Base-by-base conservation (phyloP, 2,329 filamentous ascomycete species). In the Nothophoma quercina region DNA sequence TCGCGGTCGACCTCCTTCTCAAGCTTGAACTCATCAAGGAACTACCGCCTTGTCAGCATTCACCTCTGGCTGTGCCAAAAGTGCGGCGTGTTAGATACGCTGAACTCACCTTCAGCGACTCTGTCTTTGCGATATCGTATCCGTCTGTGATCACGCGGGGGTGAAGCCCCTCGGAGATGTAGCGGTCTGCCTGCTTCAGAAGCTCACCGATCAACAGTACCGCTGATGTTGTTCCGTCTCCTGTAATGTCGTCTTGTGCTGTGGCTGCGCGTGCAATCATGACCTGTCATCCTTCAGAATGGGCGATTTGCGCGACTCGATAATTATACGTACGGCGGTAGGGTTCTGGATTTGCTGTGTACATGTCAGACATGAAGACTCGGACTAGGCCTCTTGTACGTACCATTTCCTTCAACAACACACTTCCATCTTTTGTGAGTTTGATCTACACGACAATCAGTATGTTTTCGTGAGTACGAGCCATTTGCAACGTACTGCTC, bases 361-460 rank as follows among this genome's bases (percentile, higher is more conserved):
- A 19, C 15, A 8, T 22, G 51, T 67, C 50, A 67, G 61, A 41
- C 16, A 29, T 35, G 39, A 25, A 36, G 12, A 22, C 22, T 21
- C n/a, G 2, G 30, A n/a, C 12, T 34, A 8, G 16, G 26, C 22
- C 5, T 2, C 15, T 19, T 22, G 41, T 54, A 71, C 77, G 48
- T 66, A 84, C 78, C 85, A 88, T 88, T 73, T 88, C 85, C 68
- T 84, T 83, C 67, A 88, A 70, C 62, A 88, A 81, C 56, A 98
- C 93, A 71, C 96, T 97, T 74, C 95, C 95, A 79, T 99, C 95
- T 78, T 99, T 99, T 67, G 95, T 99, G 75, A 99, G 85, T 81
- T 99, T 99, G 81, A 99, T 99, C 86, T 95, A 65, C 73, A 65
- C 40, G 7, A 15, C 47, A 67, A 54, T 58, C 23, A 60, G 26